These are phyloP conservation scores for Hebeloma cylindrosporum DNA, from an alignment of 768 basidiomycete species.

Conservation along the genomic window DNA sequence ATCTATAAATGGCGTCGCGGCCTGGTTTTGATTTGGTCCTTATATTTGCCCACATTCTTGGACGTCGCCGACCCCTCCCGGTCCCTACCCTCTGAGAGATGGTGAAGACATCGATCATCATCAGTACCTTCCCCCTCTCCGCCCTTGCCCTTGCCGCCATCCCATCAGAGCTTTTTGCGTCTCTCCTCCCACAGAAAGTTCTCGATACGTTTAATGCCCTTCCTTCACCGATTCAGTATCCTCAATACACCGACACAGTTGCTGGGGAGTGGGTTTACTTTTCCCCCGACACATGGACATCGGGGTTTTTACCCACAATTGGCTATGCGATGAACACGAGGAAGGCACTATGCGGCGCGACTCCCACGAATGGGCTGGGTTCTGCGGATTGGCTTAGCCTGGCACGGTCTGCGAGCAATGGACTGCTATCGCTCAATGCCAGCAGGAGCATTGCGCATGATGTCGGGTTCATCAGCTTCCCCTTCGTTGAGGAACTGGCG, in stretches of 20 bases:
- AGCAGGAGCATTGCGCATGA: conserved; percentile 60
- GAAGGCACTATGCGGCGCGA: conserved; percentile 44
- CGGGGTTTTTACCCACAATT: conserved; percentile 65
- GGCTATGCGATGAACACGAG: conserved; percentile 61
- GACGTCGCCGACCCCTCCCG: too few species aligned
- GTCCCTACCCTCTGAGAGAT: too few species aligned
- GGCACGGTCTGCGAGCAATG: conserved; percentile 51
- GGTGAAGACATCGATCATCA: conserved; percentile 1
- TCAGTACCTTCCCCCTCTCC: background rate
- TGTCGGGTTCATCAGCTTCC: conserved; percentile 70
- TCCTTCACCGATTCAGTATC: conserved; percentile 48
- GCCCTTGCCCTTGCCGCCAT: conserved; percentile 13
- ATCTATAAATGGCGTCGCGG: too few species aligned
- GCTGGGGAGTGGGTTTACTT: conserved; percentile 55
- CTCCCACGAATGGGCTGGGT: conserved; percentile 35
- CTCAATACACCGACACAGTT: conserved; percentile 54
- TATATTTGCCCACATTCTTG: background rate
- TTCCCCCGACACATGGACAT: conserved; percentile 60
- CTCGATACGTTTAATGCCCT: conserved; percentile 50
- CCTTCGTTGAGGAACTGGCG: conserved; percentile 60
- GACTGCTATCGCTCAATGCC: conserved; percentile 48
- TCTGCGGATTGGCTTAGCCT: conserved; percentile 57
- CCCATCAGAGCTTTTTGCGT: conserved; percentile 57
- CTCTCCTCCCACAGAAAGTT: conserved; percentile 57
- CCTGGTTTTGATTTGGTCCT: too few species aligned